Percentiles rank a stretch among this genome's conserved stretches.
phyloP scores from a whole-genome alignment of 2,329 filamentous ascomycete genomes.

The Colletotrichum lentis region DNA sequence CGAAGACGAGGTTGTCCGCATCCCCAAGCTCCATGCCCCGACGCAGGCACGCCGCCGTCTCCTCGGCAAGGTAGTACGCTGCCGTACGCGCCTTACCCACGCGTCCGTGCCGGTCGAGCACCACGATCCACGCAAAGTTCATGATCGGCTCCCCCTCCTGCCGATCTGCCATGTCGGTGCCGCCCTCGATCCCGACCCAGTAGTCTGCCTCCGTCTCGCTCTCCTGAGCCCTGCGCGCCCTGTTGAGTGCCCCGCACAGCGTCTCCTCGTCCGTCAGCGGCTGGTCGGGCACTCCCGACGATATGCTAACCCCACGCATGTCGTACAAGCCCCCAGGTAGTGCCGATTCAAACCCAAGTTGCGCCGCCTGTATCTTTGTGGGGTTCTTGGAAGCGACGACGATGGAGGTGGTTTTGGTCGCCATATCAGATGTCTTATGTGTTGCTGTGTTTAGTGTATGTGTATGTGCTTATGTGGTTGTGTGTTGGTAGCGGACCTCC shows the following conservation, averaged over 20 bases:
- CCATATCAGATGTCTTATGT: neutral
- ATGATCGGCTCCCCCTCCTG: slow-evolving; percentile 41
- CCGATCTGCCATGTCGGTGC: slow-evolving; percentile 45
- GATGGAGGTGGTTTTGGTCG: neutral
- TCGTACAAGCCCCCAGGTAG: slow-evolving; percentile 37
- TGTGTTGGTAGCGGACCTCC: no score
- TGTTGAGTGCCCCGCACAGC: slow-evolving; percentile 50
- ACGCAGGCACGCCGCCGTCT: slow-evolving; percentile 48
- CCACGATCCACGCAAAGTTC: slow-evolving; percentile 53
- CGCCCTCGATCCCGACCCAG: slow-evolving; percentile 55
- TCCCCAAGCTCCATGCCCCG: slow-evolving; percentile 52
- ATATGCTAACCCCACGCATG: slow-evolving; percentile 45
- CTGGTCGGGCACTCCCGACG: slow-evolving; percentile 52
- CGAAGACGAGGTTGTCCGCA: slow-evolving; percentile 52
- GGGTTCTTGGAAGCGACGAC: slow-evolving; percentile 52
- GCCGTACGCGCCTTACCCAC: slow-evolving; percentile 51
- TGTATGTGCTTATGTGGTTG: neutral
- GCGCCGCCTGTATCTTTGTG: slow-evolving; percentile 51
- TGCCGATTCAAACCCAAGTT: slow-evolving; percentile 45
- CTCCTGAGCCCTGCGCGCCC: slow-evolving; percentile 47
- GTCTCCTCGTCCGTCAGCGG: slow-evolving; percentile 52
- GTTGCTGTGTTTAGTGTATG: no score
- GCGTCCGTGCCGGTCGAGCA: slow-evolving; percentile 43
- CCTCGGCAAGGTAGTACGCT: slow-evolving; percentile 49
- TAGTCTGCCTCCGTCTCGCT: slow-evolving; percentile 47